Percentiles rank a stretch among this genome's conserved stretches.
Evolutionary conservation across 179 eudicot genomes (phyloP).

Genomic region (Camellia oleifera): DNA sequence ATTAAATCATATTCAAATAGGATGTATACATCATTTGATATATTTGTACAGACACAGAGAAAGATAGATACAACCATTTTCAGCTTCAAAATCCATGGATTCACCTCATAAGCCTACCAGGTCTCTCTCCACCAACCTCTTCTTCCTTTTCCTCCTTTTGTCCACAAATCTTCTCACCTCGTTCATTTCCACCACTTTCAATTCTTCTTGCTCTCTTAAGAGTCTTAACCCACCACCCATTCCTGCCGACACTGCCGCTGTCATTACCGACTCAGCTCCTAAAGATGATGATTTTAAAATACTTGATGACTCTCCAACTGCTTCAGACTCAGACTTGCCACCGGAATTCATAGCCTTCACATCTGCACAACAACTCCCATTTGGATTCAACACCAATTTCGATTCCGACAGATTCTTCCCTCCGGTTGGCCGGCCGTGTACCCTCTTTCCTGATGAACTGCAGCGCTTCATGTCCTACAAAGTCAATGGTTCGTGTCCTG

Average conservation of each 20-base stretch:
- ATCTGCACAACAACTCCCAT: slow-evolving; percentile 39
- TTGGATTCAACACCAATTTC: slow-evolving; percentile 39
- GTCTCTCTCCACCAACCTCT: slow-evolving; percentile 19
- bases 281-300: neutral
- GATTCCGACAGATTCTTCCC: slow-evolving; percentile 36
- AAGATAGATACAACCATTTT: neutral
- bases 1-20: too few relatives aligned
- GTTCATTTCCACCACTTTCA: slow-evolving; percentile 36
- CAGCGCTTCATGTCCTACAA: slow-evolving; percentile 36
- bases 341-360: slow-evolving; percentile 35
- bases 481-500: slow-evolving; percentile 45
- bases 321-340: slow-evolving; percentile 25
- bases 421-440: slow-evolving; percentile 42
- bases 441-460: slow-evolving; percentile 27
- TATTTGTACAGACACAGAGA: neutral
- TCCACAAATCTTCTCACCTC: slow-evolving; percentile 47
- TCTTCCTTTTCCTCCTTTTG: slow-evolving; percentile 39
- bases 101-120: slow-evolving; percentile 21
- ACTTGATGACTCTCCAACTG: slow-evolving; percentile 3
- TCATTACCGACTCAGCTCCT: neutral
- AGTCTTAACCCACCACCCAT: neutral
- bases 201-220: slow-evolving; percentile 28
- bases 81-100: slow-evolving; percentile 25
- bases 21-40: too few relatives aligned
- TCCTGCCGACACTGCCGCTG: neutral